Percentiles rank a stretch among this genome's conserved stretches.
These are phyloP conservation scores for Mariannaea sp. DNA, from an alignment of 2,329 filamentous ascomycete species.

Conservation along the genomic window DNA sequence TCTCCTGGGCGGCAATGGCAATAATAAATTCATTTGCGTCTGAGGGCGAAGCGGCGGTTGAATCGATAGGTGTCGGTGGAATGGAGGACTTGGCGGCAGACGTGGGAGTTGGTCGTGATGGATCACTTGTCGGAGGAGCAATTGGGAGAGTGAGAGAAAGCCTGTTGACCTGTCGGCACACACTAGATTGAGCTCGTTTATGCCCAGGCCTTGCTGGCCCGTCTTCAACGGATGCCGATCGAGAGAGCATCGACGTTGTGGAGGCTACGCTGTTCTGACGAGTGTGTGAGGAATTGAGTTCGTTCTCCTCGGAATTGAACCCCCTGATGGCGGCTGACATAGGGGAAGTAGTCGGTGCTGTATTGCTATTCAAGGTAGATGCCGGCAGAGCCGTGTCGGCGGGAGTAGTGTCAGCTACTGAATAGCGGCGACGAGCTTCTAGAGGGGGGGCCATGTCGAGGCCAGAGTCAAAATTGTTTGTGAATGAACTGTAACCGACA, in stretches of 20 bases:
- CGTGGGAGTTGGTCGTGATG: constrained; percentile 57
- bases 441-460: constrained; percentile 44
- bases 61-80: constrained; percentile 57
- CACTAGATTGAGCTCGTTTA: constrained; percentile 57
- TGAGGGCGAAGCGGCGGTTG: constrained; percentile 50
- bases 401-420: constrained; percentile 44
- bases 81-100: constrained; percentile 47
- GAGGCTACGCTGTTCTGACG: constrained; percentile 27
- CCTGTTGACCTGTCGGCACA: constrained; percentile 60
- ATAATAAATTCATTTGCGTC: constrained; percentile 77
- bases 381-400: constrained; percentile 36
- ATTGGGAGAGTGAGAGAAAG: constrained; percentile 68
- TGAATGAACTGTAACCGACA: constrained; percentile 41
- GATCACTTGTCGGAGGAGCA: constrained; percentile 56
- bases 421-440: constrained; percentile 48
- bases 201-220: constrained; percentile 47
- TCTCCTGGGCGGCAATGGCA: constrained; percentile 88
- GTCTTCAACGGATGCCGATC: constrained; percentile 47
- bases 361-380: constrained; percentile 20
- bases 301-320: constrained; percentile 21
- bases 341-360: constrained; percentile 20
- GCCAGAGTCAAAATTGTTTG: constrained; percentile 31
- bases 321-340: constrained; percentile 19
- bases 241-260: constrained; percentile 41
- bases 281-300: constrained; percentile 20